Conservation (phyloP, 352 stramenopile genomes). For the Pythium plurisporium region DNA sequence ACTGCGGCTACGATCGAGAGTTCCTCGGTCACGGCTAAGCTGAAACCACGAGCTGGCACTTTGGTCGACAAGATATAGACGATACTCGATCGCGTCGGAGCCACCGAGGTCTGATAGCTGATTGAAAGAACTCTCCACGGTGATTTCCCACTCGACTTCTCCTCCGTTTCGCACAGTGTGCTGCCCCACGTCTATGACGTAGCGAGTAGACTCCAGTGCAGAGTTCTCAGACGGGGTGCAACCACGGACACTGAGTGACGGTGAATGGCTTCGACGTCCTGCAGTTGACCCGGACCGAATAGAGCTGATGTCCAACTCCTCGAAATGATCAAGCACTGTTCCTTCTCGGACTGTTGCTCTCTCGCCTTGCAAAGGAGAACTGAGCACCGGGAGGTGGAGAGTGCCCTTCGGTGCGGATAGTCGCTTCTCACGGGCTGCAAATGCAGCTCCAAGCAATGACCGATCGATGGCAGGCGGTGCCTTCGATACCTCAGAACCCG, state of each 20-base stretch:
- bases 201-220: slow-evolving; percentile 73
- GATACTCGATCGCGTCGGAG: slow-evolving; percentile 71
- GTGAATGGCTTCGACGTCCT: slow-evolving; percentile 41
- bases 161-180: slow-evolving; percentile 84
- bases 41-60: slow-evolving; percentile 77
- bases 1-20: slow-evolving; percentile 57
- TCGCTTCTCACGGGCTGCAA: slow-evolving; percentile 58
- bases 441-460: slow-evolving; percentile 50
- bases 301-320: slow-evolving; percentile 69
- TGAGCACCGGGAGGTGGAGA: slow-evolving; percentile 27
- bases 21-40: slow-evolving; percentile 74
- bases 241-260: slow-evolving; percentile 63
- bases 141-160: slow-evolving; percentile 89
- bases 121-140: slow-evolving; percentile 73
- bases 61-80: slow-evolving; percentile 65
- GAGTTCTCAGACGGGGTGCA: slow-evolving; percentile 84
- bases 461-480: slow-evolving; percentile 11
- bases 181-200: slow-evolving; percentile 83
- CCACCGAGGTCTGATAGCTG: slow-evolving; percentile 17
- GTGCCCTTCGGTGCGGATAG: slow-evolving; percentile 44
- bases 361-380: neutral
- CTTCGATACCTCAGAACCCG: slow-evolving; percentile 8
- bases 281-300: slow-evolving; percentile 40
- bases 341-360: slow-evolving; percentile 35
- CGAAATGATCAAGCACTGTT: slow-evolving; percentile 62